Conservation (phyloP, 164 flowering plant genomes). For the Magnolia kwangsiensis region DNA sequence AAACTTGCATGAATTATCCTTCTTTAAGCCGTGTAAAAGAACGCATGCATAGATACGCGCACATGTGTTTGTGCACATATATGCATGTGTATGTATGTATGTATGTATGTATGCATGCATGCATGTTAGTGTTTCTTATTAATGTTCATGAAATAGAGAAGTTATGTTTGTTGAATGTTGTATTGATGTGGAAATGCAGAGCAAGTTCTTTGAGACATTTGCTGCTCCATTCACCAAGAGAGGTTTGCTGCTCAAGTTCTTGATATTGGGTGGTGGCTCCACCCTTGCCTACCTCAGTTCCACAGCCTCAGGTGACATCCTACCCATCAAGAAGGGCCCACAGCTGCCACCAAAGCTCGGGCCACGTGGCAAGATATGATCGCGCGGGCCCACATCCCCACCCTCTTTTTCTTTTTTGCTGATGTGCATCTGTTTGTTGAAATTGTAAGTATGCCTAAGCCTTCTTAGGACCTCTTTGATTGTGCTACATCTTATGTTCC, state of each 20-base stretch:
- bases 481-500: not conserved
- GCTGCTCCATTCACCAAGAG: conserved; percentile 99
- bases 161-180: not conserved
- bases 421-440: conserved; percentile 11
- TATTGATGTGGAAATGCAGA: conserved; percentile 42
- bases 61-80: too few relatives aligned
- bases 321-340: conserved; percentile 94
- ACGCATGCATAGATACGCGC: too few relatives aligned
- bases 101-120: too few relatives aligned
- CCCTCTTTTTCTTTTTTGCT: not conserved
- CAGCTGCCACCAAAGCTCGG: conserved; percentile 91
- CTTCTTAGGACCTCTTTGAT: not conserved
- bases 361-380: conserved; percentile 90
- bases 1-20: too few relatives aligned
- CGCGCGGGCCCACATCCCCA: not conserved
- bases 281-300: conserved; percentile 78
- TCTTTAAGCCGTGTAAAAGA: too few relatives aligned
- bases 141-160: not conserved
- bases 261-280: conserved; percentile 85
- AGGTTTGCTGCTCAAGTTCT: conserved; percentile 87
- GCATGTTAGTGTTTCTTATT: not conserved
- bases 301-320: conserved; percentile 66
- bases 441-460: conserved; percentile 13
- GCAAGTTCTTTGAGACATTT: conserved; percentile 99
- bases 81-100: too few relatives aligned